Evolutionary conservation across 1,284 basidiomycete species (phyloP).

Genomic region (Malassezia vespertilionis): DNA sequence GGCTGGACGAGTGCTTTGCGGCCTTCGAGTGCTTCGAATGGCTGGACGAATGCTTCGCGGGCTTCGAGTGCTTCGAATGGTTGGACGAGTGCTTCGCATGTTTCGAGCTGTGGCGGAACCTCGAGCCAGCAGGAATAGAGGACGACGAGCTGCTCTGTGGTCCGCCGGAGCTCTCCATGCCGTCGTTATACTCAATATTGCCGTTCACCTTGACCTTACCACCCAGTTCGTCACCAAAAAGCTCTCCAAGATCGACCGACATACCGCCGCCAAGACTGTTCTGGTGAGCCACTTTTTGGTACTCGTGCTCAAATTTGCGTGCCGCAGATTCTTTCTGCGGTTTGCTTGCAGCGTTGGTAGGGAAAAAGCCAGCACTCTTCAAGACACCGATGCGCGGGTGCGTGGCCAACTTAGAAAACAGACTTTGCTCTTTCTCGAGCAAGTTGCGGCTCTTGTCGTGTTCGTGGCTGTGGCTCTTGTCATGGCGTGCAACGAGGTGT

Average conservation of each 20-base stretch:
- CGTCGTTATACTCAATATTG: not conserved
- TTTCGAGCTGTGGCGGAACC: no score
- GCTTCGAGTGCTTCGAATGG: not conserved
- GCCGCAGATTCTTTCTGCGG: not conserved
- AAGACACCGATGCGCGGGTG: conserved; percentile 1
- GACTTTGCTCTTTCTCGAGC: no score
- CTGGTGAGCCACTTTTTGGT: not conserved
- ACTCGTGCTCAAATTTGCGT: not conserved
- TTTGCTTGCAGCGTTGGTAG: not conserved
- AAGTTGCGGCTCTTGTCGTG: not conserved
- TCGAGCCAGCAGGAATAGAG: no score
- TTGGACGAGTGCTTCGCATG: not conserved
- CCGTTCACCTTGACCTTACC: not conserved
- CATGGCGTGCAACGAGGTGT: not conserved
- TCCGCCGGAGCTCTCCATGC: not conserved
- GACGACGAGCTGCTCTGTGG: not conserved
- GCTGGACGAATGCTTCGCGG: not conserved
- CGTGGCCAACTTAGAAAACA: no score
- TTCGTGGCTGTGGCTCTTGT: not conserved
- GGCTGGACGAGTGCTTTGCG: not conserved
- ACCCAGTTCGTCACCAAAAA: not conserved
- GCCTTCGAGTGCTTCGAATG: not conserved
- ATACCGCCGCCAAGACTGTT: not conserved
- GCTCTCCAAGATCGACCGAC: not conserved
- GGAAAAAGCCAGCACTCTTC: no score